phyloP scores from a whole-genome alignment of 176 grass and related monocot genomes.

The Carex myosuroides region DNA sequence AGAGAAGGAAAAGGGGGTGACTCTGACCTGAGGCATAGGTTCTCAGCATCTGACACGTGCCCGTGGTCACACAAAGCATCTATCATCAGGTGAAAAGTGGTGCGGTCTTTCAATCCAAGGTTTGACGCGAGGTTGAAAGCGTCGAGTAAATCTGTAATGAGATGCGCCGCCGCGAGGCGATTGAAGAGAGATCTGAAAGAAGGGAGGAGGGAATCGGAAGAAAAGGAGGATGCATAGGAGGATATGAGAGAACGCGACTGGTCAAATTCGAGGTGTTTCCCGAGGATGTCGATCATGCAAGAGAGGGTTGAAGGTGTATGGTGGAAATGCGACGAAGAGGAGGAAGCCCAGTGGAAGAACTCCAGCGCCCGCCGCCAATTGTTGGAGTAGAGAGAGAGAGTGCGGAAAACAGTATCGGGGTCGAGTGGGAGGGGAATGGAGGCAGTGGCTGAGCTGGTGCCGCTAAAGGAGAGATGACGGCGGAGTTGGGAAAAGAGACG shows the following conservation, averaged over 20 bases:
- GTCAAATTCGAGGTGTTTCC: conserved; percentile 86
- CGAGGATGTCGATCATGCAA: conserved; percentile 67
- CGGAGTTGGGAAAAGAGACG: neutral
- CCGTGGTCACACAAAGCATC: conserved; percentile 86
- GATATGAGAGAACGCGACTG: conserved; percentile 52
- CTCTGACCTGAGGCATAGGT: conserved; percentile 48
- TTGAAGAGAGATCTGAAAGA: conserved; percentile 37
- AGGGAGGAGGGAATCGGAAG: conserved; percentile 14
- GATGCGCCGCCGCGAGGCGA: conserved; percentile 38
- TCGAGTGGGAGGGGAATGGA: neutral
- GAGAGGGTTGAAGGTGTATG: conserved; percentile 46
- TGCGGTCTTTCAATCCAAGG: conserved; percentile 34
- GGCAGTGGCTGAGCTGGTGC: neutral
- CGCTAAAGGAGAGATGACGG: neutral
- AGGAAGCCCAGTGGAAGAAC: conserved; percentile 76
- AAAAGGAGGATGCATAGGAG: conserved; percentile 15
- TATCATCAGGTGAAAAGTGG: conserved; percentile 68
- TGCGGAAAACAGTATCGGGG: conserved; percentile 25
- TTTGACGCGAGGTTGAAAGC: conserved; percentile 8
- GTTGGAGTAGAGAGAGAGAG: conserved; percentile 74
- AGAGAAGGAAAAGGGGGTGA: conserved; percentile 27
- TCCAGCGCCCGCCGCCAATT: conserved; percentile 76
- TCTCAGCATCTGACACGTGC: conserved; percentile 61
- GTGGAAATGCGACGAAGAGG: conserved; percentile 29
- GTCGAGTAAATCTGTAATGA: conserved; percentile 12